Conservation (phyloP, 2,329 filamentous ascomycete genomes). For the Chalaropsis ovoidea region DNA sequence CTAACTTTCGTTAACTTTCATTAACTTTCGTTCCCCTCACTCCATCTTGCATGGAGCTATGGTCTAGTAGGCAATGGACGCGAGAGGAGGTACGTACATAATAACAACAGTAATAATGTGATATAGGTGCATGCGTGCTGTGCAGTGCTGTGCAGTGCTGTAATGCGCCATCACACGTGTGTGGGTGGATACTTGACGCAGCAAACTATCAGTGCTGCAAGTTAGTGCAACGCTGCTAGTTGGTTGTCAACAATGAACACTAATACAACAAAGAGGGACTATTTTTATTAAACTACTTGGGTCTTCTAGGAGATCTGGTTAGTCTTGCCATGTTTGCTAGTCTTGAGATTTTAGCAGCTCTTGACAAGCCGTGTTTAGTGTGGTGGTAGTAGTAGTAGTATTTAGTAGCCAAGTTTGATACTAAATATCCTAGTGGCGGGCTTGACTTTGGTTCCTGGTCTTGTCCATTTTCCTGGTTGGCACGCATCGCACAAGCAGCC, state of each 20-base stretch:
- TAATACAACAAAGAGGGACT: neutral
- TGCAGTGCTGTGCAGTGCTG: too few species aligned
- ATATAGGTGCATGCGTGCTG: too few species aligned
- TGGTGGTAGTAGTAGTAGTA: too few species aligned
- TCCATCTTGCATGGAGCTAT: neutral
- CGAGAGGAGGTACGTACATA: neutral
- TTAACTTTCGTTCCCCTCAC: neutral
- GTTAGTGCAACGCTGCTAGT: neutral
- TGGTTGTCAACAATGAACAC: neutral
- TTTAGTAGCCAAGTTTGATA: neutral
- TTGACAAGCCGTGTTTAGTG: constrained; percentile 8
- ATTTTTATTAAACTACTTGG: neutral
- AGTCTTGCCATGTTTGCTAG: neutral
- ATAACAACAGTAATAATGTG: neutral
- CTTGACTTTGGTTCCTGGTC: neutral
- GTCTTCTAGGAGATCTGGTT: neutral
- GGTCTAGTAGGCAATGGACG: too few species aligned
- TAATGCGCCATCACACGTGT: neutral
- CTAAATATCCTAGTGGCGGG: neutral
- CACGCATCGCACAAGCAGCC: neutral
- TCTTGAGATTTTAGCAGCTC: neutral
- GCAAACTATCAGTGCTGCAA: neutral
- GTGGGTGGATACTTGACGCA: neutral
- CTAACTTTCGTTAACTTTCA: too few species aligned
- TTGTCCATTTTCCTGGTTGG: neutral